phyloP scores from a whole-genome alignment of 495 filamentous ascomycete species.

The Copromyces sp. region DNA sequence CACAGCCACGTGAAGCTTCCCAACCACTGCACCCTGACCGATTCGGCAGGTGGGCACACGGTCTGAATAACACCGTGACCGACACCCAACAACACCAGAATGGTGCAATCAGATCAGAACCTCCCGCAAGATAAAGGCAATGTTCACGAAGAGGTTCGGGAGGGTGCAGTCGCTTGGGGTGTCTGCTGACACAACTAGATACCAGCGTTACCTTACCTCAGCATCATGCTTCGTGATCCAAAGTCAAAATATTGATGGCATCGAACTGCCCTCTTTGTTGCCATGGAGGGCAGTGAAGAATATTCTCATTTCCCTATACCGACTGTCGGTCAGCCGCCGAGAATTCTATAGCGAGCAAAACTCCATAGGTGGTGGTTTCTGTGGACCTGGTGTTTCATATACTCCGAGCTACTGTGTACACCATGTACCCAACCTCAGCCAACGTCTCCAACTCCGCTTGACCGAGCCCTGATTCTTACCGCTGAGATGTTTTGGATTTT shows the following conservation, averaged over 20 bases:
- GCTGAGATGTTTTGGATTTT: not conserved
- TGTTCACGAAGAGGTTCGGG: not conserved
- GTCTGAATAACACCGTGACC: not conserved
- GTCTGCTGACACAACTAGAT: not conserved
- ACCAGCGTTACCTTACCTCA: not conserved
- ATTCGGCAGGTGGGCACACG: not conserved
- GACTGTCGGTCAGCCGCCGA: not conserved
- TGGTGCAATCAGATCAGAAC: not conserved
- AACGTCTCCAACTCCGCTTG: not conserved
- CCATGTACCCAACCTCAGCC: not conserved
- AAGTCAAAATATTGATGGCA: not conserved
- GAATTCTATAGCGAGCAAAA: not conserved
- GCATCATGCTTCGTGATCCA: not conserved
- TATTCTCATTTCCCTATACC: not conserved
- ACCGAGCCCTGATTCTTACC: not conserved
- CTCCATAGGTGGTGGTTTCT: not conserved
- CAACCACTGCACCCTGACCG: not conserved
- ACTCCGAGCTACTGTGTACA: not conserved
- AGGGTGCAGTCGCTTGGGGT: not conserved
- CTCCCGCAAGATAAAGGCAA: not conserved
- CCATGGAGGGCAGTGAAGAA: not conserved
- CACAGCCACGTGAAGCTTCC: not conserved
- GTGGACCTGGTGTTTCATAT: not conserved
- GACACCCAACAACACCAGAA: not conserved
- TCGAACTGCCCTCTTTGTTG: not conserved